These are phyloP conservation scores for Pythium myriotylum DNA, from an alignment of 352 stramenopile genomes.

Conservation along the genomic window DNA sequence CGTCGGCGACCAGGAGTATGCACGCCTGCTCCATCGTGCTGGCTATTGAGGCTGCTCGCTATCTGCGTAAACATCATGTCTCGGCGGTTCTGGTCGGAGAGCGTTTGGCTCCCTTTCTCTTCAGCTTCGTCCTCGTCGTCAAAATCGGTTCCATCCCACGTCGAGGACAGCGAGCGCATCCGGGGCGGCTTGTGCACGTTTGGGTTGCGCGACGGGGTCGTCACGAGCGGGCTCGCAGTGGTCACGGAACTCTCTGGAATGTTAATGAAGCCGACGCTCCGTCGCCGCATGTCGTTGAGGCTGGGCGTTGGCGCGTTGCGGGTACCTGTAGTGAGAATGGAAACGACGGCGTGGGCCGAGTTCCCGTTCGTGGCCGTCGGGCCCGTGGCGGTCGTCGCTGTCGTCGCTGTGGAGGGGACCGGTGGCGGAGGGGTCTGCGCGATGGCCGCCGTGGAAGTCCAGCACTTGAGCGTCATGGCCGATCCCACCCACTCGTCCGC, in stretches of 20 bases:
- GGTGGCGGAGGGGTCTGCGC: constrained; percentile 30
- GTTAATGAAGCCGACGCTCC: constrained; percentile 32
- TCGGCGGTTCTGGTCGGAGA: constrained; percentile 20
- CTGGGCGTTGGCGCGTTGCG: not conserved
- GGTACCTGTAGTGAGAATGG: constrained; percentile 5
- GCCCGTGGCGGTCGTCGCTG: constrained; percentile 3
- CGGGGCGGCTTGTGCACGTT: constrained; percentile 34
- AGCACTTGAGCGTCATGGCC: constrained; percentile 67
- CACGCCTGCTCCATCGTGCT: constrained; percentile 9
- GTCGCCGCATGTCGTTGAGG: constrained; percentile 25
- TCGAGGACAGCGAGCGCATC: constrained; percentile 63
- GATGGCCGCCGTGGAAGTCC: constrained; percentile 38
- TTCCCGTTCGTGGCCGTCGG: constrained; percentile 5
- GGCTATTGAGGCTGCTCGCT: constrained; percentile 24
- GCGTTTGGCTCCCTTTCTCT: constrained; percentile 23
- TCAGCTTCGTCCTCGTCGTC: constrained; percentile 49
- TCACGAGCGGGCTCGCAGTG: constrained; percentile 23
- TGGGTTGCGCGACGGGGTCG: constrained; percentile 27
- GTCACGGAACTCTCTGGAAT: constrained; percentile 10
- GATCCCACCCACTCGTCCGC: not conserved
- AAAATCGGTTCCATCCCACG: constrained; percentile 58
- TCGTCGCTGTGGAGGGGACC: constrained; percentile 10
- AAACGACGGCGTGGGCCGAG: constrained; percentile 9
- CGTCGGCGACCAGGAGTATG: constrained; percentile 23
- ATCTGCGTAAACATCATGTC: constrained; percentile 33